Evolutionary conservation across 805 yeast genomes (phyloP).

Genomic region (Kodamaea nitidulidarum): DNA sequence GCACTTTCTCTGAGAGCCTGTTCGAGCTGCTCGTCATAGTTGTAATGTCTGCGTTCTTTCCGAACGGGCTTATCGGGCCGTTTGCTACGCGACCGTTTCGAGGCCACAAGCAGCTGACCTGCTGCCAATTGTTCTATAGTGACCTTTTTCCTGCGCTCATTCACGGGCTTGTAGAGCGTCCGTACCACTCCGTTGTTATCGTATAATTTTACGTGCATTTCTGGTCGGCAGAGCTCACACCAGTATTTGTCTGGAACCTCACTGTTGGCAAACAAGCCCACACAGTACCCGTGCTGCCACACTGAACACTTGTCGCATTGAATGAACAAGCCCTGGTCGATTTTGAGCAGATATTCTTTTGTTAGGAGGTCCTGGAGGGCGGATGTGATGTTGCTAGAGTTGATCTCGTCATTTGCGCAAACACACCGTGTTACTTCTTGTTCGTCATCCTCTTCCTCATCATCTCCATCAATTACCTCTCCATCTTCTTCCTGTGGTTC

Average conservation of each 20-base stretch:
- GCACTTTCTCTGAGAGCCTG: conserved; percentile 57
- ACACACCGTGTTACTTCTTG: conserved; percentile 42
- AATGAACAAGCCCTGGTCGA: conserved; percentile 62
- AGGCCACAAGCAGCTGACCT: conserved; percentile 11
- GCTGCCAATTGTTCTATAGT: conserved; percentile 16
- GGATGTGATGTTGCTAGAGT: conserved; percentile 20
- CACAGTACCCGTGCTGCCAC: conserved; percentile 98
- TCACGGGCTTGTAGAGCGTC: conserved; percentile 39
- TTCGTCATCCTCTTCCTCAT: conserved; percentile 27
- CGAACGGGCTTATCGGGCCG: conserved; percentile 18
- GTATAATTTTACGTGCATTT: conserved; percentile 56
- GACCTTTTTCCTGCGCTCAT: conserved; percentile 38
- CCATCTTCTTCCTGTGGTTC: conserved; percentile 20
- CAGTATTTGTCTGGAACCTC: conserved; percentile 90
- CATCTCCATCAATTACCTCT: conserved; percentile 12
- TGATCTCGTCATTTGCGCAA: conserved; percentile 39
- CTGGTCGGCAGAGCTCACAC: conserved; percentile 91
- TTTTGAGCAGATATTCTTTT: conserved; percentile 33
- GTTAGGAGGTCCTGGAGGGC: conserved; percentile 22
- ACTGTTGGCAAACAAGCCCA: conserved; percentile 70
- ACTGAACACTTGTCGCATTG: conserved; percentile 89
- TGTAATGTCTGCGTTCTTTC: conserved; percentile 32
- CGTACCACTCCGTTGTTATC: conserved; percentile 23
- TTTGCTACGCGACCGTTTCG: conserved; percentile 20
- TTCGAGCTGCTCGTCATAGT: conserved; percentile 41